These are phyloP conservation scores for Cyberlindnera americana DNA, from an alignment of 805 yeast species.

Conservation along the genomic window DNA sequence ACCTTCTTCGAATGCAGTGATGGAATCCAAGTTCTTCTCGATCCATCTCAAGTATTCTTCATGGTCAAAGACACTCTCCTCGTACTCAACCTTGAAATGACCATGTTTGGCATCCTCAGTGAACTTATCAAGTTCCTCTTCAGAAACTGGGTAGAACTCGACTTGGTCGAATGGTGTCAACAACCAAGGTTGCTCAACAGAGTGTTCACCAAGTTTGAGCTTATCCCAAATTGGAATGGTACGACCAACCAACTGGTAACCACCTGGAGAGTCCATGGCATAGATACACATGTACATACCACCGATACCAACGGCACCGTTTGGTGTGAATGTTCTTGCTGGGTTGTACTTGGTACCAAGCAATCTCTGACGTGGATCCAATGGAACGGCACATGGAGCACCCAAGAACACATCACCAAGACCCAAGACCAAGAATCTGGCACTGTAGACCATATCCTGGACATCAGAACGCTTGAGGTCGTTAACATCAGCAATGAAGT, in stretches of 20 bases:
- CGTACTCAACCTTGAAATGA: constrained; percentile 67
- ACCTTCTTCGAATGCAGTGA: constrained; percentile 58
- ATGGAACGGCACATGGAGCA: constrained; percentile 98
- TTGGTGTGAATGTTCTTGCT: constrained; percentile 91
- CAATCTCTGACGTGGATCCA: constrained; percentile 93
- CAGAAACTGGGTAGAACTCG: constrained; percentile 89
- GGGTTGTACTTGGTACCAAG: constrained; percentile 95
- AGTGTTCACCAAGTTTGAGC: constrained; percentile 68
- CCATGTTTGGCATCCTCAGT: constrained; percentile 80
- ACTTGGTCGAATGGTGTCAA: constrained; percentile 90
- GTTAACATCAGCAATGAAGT: constrained; percentile 87
- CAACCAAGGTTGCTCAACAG: constrained; percentile 77
- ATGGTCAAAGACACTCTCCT: constrained; percentile 80
- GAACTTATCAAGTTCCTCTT: constrained; percentile 69
- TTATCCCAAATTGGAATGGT: constrained; percentile 98
- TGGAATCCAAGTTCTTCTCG: constrained; percentile 65
- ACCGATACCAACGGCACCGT: constrained; percentile 97
- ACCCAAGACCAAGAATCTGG: constrained; percentile 89
- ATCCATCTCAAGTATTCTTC: constrained; percentile 76
- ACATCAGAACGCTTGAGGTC: constrained; percentile 74
- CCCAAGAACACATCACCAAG: constrained; percentile 97
- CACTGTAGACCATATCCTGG: constrained; percentile 80
- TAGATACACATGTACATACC: constrained; percentile 99
- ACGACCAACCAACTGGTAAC: constrained; percentile 94
- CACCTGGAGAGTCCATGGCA: constrained; percentile 95